Evolutionary conservation across 2,329 filamentous ascomycete genomes (phyloP), one percentile per base, ranked within the genome.

Genomic region (Stachybotrys echinatus): DNA sequence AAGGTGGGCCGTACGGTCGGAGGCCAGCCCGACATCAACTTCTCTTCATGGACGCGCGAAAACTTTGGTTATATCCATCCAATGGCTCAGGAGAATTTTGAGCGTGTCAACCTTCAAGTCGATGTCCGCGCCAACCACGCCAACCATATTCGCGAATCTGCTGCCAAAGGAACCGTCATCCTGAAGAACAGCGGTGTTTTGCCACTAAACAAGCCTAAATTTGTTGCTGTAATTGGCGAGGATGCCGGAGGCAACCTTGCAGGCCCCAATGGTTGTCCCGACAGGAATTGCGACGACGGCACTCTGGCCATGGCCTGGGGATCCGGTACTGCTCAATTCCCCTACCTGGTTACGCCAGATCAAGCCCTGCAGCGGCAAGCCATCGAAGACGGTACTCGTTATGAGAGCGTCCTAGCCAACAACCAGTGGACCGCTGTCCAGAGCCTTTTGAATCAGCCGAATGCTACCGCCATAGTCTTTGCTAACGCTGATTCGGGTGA

Each of bases 401-500:
- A 85, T 53, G 85, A 88, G 67, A 84, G 85, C 60, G 75, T 90
- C 53, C 74, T 87, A 10, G 75, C 83, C 66, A 85, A 85, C 70
- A 79, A 83, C 59, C 70, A 82, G 66, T 60, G 85, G 75, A 64
- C 74, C 70, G 64, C 88, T 63, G 84, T 84, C 44, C 69, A 83
- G 57, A 73, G 66, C 1, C 67, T 95, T 2, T 71, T 87, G 12
- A 71, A 72, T 8, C 78, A 87, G 58, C 75, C 80, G n/a, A 73
- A 83, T 50, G 84, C 82, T 14, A 84, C 85, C 1, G 75, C 92
- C 55, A 79, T 99, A 40, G 91, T 96, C 12, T 97, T 97, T 60
- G 92, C 89, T 61, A 96, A 96, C 58, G 85, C 91, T 14, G 79
- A 92, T 64, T 81, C 87, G 4, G 92, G 92, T 48, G 94, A 97